These are phyloP conservation scores for Pezicula rhizophila DNA, from an alignment of 2,329 filamentous ascomycete species.

Conservation along the genomic window DNA sequence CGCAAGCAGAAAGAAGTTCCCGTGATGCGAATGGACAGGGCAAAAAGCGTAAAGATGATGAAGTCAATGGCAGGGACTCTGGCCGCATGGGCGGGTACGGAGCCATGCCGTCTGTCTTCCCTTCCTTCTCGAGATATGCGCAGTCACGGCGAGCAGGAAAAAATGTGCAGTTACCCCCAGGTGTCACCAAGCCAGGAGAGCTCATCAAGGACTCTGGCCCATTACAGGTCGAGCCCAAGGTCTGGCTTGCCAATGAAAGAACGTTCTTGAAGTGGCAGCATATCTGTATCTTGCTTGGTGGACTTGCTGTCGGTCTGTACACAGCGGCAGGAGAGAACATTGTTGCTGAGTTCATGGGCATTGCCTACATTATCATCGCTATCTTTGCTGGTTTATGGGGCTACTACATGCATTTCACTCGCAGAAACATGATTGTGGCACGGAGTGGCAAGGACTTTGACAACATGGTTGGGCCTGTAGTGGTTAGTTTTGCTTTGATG, in stretches of 20 bases:
- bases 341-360: constrained; percentile 72
- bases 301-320: constrained; percentile 77
- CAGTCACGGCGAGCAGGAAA: constrained; percentile 44
- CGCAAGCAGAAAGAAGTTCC: constrained; percentile 22
- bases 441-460: constrained; percentile 92
- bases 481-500: constrained; percentile 75
- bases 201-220: constrained; percentile 96
- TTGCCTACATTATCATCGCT: constrained; percentile 76
- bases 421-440: constrained; percentile 73
- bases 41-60: constrained; percentile 25
- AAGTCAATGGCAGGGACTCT: constrained; percentile 30
- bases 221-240: constrained; percentile 91
- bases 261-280: constrained; percentile 99
- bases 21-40: constrained; percentile 18
- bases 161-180: constrained; percentile 62
- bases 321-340: constrained; percentile 77
- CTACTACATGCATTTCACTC: constrained; percentile 71
- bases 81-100: constrained; percentile 38
- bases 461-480: constrained; percentile 75
- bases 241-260: constrained; percentile 97
- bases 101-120: constrained; percentile 67
- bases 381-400: constrained; percentile 84
- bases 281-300: constrained; percentile 80
- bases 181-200: constrained; percentile 75
- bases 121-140: constrained; percentile 75